These are phyloP conservation scores for Vanrija pseudolonga DNA, from an alignment of 1,284 basidiomycete genomes.

Conservation along the genomic window DNA sequence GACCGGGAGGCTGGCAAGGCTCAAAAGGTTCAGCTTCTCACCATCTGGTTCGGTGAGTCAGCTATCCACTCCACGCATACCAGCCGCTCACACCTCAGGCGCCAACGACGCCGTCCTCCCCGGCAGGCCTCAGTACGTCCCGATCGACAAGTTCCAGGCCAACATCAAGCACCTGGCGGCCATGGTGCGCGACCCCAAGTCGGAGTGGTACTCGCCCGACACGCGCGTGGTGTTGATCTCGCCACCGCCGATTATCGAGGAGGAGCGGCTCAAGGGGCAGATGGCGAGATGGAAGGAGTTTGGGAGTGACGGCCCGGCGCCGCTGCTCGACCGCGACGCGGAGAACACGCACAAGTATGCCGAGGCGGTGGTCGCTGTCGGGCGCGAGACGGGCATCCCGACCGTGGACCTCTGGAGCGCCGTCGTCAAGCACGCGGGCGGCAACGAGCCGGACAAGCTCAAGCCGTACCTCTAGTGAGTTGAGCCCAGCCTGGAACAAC, in stretches of 20 bases:
- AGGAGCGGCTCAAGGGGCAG: slow-evolving; percentile 37
- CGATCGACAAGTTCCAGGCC: slow-evolving; percentile 61
- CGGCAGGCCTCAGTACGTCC: slow-evolving; percentile 54
- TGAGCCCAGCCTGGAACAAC: neutral
- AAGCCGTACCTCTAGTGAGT: slow-evolving; percentile 41
- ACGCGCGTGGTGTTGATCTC: slow-evolving; percentile 76
- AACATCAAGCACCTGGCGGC: slow-evolving; percentile 65
- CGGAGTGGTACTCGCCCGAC: slow-evolving; percentile 64
- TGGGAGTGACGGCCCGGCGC: slow-evolving; percentile 28
- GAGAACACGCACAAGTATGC: slow-evolving; percentile 65
- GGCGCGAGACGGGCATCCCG: slow-evolving; percentile 55
- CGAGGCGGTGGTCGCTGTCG: slow-evolving; percentile 63
- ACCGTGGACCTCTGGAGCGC: slow-evolving; percentile 67
- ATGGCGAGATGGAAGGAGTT: slow-evolving; percentile 47
- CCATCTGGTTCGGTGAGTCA: slow-evolving; percentile 72
- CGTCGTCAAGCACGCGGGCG: slow-evolving; percentile 64
- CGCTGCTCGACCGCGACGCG: slow-evolving; percentile 58
- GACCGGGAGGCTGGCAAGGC: slow-evolving; percentile 56
- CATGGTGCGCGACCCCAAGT: slow-evolving; percentile 60
- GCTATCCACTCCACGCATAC: neutral
- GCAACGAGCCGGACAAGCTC: slow-evolving; percentile 54
- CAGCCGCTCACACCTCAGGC: slow-evolving; percentile 22
- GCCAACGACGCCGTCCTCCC: slow-evolving; percentile 73
- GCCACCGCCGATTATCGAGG: slow-evolving; percentile 73
- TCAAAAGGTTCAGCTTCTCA: slow-evolving; percentile 61